Evolutionary conservation across 108 stramenopile genomes (phyloP).

Genomic region (Nitzschia inconspicua): DNA sequence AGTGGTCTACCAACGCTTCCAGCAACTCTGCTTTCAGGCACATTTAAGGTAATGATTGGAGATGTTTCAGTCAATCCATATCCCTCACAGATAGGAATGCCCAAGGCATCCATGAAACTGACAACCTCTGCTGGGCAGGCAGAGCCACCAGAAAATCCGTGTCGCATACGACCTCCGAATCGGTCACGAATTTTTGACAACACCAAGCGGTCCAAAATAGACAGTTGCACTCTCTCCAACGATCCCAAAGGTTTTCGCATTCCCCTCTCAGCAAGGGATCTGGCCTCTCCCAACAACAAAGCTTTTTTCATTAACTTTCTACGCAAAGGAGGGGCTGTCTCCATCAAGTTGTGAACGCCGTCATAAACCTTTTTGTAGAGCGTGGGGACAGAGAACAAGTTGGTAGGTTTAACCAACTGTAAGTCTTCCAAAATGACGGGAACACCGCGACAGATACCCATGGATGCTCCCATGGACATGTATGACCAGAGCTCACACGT

Average conservation of each 20-base stretch:
- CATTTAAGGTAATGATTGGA: constrained; percentile 81
- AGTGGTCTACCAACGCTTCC: constrained; percentile 80
- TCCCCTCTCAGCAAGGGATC: constrained; percentile 43
- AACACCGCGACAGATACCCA: constrained; percentile 84
- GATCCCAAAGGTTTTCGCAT: constrained; percentile 41
- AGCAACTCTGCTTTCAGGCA: constrained; percentile 50
- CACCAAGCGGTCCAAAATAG: constrained; percentile 72
- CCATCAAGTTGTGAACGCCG: constrained; percentile 85
- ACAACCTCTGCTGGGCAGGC: constrained; percentile 86
- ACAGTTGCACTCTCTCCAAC: constrained; percentile 45
- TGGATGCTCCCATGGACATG: constrained; percentile 84
- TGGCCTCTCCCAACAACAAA: constrained; percentile 55
- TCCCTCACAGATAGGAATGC: constrained; percentile 88
- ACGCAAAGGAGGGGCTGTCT: constrained; percentile 55
- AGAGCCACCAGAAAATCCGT: constrained; percentile 86
- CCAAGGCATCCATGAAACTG: constrained; percentile 89
- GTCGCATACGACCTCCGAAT: constrained; percentile 83
- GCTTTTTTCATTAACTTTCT: constrained; percentile 69
- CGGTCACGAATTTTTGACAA: constrained; percentile 86
- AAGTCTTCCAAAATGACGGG: constrained; percentile 77
- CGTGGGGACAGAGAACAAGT: constrained; percentile 90
- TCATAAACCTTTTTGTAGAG: constrained; percentile 94
- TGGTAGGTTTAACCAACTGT: constrained; percentile 72
- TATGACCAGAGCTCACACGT: constrained; percentile 84
- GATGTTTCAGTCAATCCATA: constrained; percentile 93